Percentiles rank a stretch among this genome's conserved stretches.
Evolutionary conservation across 202 grass and related monocot genomes (phyloP).

Genomic region (Carex sylvatica): DNA sequence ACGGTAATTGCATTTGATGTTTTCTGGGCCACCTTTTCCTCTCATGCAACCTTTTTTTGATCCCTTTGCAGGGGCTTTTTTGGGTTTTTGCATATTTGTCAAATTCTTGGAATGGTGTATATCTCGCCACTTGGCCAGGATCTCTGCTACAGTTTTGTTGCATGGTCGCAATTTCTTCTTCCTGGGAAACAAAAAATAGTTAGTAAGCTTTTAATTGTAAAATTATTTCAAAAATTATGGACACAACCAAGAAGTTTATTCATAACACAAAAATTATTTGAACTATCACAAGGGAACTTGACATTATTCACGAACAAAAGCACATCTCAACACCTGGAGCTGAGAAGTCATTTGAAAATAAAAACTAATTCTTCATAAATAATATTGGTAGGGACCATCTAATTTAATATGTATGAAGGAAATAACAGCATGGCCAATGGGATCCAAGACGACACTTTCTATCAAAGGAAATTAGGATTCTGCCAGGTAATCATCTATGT

Average conservation of each 20-base stretch:
- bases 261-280: not conserved
- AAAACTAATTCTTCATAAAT: not conserved
- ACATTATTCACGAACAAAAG: not conserved
- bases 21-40: conserved; percentile 38
- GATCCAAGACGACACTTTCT: too few species aligned
- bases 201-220: not conserved
- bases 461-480: too few species aligned
- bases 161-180: not conserved
- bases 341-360: not conserved
- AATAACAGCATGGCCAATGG: not conserved
- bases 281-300: not conserved
- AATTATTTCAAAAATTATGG: not conserved
- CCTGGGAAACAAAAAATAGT: not conserved
- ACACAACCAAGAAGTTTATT: not conserved
- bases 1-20: conserved; percentile 39
- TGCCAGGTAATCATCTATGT: too few species aligned
- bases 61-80: conserved; percentile 17
- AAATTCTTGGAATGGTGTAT: not conserved
- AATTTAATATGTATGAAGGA: not conserved
- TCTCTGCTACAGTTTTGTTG: conserved; percentile 18
- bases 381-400: not conserved
- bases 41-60: conserved; percentile 32
- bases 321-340: not conserved
- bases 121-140: conserved; percentile 17
- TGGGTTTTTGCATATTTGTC: not conserved